Percentiles rank a stretch among this genome's conserved stretches.
Conservation (phyloP, 2,329 filamentous ascomycete genomes). For the Alternaria brassicae region DNA sequence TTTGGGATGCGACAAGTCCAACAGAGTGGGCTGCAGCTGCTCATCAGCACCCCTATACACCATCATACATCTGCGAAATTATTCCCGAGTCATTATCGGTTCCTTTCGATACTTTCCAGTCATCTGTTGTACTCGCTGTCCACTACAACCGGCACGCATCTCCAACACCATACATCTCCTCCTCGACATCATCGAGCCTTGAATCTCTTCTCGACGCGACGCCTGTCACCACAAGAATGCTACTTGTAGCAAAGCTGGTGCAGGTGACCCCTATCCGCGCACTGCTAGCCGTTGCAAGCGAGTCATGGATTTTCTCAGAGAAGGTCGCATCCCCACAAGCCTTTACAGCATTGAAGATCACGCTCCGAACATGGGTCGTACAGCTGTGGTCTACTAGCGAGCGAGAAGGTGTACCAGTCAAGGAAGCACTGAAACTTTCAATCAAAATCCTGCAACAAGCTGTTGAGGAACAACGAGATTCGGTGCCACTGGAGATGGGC, state of each 20-base stretch:
- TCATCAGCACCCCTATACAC: slow-evolving; percentile 29
- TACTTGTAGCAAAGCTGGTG: slow-evolving; percentile 49
- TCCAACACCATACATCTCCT: slow-evolving; percentile 20
- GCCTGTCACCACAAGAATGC: slow-evolving; percentile 33
- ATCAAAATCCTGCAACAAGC: slow-evolving; percentile 38
- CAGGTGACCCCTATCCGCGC: slow-evolving; percentile 51
- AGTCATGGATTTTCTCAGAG: slow-evolving; percentile 56
- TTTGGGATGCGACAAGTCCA: slow-evolving; percentile 48
- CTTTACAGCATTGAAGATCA: slow-evolving; percentile 42
- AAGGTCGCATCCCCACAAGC: slow-evolving; percentile 47
- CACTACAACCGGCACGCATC: slow-evolving; percentile 37
- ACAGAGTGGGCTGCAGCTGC: slow-evolving; percentile 32
- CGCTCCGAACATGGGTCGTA: slow-evolving; percentile 48
- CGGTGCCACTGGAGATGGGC: slow-evolving; percentile 33
- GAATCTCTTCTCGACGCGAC: slow-evolving; percentile 38
- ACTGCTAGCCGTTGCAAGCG: slow-evolving; percentile 54
- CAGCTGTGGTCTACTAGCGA: slow-evolving; percentile 34
- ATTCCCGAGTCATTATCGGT: slow-evolving; percentile 13
- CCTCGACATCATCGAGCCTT: slow-evolving; percentile 19
- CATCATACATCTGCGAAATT: slow-evolving; percentile 37
- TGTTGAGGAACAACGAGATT: slow-evolving; percentile 26
- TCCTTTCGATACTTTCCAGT: slow-evolving; percentile 46
- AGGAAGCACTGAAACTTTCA: slow-evolving; percentile 37
- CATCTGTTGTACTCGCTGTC: slow-evolving; percentile 47
- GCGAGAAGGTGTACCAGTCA: slow-evolving; percentile 19